phyloP scores from a whole-genome alignment of 163 green algal species.

The Chloromonas sp. region DNA sequence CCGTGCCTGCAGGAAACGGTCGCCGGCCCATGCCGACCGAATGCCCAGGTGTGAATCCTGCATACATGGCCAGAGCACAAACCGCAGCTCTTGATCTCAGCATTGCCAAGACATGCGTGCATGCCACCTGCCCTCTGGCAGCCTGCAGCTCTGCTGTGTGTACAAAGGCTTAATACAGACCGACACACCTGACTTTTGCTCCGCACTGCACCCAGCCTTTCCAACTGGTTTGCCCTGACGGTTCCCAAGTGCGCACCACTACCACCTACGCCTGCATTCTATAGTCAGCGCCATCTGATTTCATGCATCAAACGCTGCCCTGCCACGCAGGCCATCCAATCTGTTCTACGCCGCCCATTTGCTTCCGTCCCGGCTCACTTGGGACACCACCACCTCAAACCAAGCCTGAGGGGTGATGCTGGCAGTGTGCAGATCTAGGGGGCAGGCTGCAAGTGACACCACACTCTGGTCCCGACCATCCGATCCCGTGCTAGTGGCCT shows the following conservation, averaged over 20 bases:
- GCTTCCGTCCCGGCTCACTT: not conserved
- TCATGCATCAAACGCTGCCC: not conserved
- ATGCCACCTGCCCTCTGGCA: not conserved
- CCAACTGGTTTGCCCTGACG: too few species aligned
- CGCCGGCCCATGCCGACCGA: not conserved
- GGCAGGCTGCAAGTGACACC: too few species aligned
- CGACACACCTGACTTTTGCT: too few species aligned
- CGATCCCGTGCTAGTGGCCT: too few species aligned
- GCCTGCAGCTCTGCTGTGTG: not conserved
- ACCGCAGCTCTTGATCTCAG: not conserved
- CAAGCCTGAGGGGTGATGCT: not conserved
- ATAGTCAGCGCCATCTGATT: not conserved
- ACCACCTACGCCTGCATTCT: not conserved
- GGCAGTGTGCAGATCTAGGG: not conserved
- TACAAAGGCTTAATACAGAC: too few species aligned
- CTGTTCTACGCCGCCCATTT: too few species aligned
- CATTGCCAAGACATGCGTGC: not conserved
- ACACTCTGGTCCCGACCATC: too few species aligned
- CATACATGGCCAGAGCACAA: not conserved
- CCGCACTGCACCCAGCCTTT: too few species aligned
- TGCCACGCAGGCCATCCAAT: too few species aligned
- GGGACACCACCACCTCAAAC: not conserved
- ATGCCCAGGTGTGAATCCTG: constrained; percentile 20
- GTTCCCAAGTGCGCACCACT: too few species aligned
- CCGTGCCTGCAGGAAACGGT: constrained; percentile 12